Base-by-base conservation (phyloP, 2,329 filamentous ascomycete species). In the Fusarium sp. region DNA sequence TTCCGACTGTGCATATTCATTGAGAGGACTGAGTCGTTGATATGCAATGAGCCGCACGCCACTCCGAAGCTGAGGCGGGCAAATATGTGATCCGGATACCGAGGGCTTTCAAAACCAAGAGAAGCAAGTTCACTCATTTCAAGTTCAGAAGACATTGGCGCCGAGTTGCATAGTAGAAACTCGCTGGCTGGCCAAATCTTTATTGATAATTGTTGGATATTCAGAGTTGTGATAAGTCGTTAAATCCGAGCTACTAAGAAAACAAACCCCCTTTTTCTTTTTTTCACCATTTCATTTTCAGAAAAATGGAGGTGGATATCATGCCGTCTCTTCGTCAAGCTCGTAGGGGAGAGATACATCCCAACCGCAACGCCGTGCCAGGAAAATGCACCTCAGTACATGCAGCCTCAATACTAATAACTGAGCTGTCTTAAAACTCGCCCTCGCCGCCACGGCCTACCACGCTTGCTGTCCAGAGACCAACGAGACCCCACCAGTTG, bases 401-500 rank as follows among this genome's bases (percentile, higher is more conserved):
- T 66, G 58, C 56, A 62, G 49, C 68, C 66, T 58, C 64, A 63
- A 70, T 49, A 50, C 68, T 63, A 65, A 43, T 65, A 50, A 54
- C 67, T 70, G 30, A 58, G 24, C 27, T 30, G 43, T 54, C 63
- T 79, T 77, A 89, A 63, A 89, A 89, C 77, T 89, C 86, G 58
- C 87, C 88, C 66, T 89, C 88, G 32, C 88, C 88, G 25, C 87
- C 88, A 44, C 84, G 86, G 12, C 88, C 88, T 47, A 92, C 80
- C 25, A 91, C 85, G 38, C 88, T 87, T 25, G 90, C 90, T 10
- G 89, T 88, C 91, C 91, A 94, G 12, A 94, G 85, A 11, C 91
- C 91, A 14, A 93, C 88, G 9, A 94, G 79, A 0, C 91, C 91
- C 91, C 91, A 93, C 83, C 92, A 92, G 63, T 90, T 92, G 40